Evolutionary conservation across 148 eudicot genomes (phyloP).

Genomic region (Oxyria digyna): DNA sequence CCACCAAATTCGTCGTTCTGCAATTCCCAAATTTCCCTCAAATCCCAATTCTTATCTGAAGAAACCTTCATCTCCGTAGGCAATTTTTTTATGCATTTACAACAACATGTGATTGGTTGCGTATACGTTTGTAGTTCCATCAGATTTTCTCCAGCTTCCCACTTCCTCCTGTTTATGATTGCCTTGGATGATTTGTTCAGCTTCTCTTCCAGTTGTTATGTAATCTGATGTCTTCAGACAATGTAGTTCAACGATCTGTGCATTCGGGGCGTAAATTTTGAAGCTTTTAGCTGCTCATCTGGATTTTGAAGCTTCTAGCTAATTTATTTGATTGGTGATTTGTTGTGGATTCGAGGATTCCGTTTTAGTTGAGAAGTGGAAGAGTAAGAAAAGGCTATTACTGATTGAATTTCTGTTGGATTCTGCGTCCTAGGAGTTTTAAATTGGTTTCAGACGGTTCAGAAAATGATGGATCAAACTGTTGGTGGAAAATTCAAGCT

Average conservation of each 20-base stretch:
- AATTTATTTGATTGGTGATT: background rate
- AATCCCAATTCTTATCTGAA: background rate
- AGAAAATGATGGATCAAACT: conserved; percentile 32
- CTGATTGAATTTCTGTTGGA: background rate
- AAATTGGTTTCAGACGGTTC: background rate
- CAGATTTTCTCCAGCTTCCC: background rate
- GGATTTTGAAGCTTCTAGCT: background rate
- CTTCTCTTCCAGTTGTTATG: background rate
- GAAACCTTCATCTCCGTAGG: background rate
- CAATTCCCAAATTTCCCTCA: too few species aligned
- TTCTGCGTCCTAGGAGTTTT: background rate
- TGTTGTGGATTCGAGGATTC: background rate
- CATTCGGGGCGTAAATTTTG: background rate
- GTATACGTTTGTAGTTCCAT: background rate
- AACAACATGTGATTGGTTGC: background rate
- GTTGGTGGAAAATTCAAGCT: conserved; percentile 37
- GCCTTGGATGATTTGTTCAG: background rate
- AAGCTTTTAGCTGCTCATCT: background rate
- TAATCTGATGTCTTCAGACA: background rate
- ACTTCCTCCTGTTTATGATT: background rate
- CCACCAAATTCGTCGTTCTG: background rate
- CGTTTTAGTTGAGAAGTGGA: background rate
- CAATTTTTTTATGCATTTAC: background rate
- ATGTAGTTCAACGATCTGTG: background rate
- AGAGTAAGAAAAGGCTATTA: background rate